These are phyloP conservation scores for Monosporascus sp. DNA, from an alignment of 2,329 filamentous ascomycete genomes.

Conservation along the genomic window DNA sequence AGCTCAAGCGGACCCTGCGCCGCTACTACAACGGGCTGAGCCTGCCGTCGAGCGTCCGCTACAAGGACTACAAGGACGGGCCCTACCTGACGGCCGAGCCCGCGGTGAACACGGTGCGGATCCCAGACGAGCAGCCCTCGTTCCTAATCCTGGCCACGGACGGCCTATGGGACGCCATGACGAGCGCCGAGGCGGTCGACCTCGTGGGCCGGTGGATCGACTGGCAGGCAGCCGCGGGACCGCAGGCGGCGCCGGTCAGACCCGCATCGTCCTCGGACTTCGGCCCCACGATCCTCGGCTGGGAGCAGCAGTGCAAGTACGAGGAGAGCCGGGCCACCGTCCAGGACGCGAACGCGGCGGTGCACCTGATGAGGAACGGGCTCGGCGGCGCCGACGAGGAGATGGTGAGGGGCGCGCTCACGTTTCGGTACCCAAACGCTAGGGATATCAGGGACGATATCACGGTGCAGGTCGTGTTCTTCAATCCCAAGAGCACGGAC, in stretches of 20 bases:
- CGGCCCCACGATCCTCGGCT: conserved; percentile 19
- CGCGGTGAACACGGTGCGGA: conserved; percentile 51
- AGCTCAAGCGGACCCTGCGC: conserved; percentile 39
- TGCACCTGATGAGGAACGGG: conserved; percentile 75
- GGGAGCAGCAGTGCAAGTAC: conserved; percentile 19
- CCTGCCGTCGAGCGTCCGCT: conserved; percentile 33
- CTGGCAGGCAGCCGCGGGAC: conserved; percentile 18
- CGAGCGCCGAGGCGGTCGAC: conserved; percentile 51
- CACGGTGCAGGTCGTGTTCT: conserved; percentile 83
- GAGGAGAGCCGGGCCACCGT: conserved; percentile 62
- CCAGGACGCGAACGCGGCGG: conserved; percentile 75
- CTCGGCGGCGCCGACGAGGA: conserved; percentile 71
- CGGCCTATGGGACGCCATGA: conserved; percentile 60
- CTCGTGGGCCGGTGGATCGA: conserved; percentile 51
- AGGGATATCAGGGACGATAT: conserved; percentile 65
- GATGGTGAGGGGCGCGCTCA: conserved; percentile 68
- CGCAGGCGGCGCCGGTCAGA: not conserved
- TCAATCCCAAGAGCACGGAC: conserved; percentile 30
- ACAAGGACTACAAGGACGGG: conserved; percentile 44
- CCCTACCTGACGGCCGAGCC: conserved; percentile 66
- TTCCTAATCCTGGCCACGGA: conserved; percentile 65
- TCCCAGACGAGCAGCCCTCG: conserved; percentile 41
- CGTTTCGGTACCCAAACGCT: conserved; percentile 64
- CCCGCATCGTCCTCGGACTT: conserved; percentile 7
- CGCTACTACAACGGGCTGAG: conserved; percentile 41